Conservation (phyloP, 192 early-diverging fungal genomes). For the Anaeromyces robustus region DNA sequence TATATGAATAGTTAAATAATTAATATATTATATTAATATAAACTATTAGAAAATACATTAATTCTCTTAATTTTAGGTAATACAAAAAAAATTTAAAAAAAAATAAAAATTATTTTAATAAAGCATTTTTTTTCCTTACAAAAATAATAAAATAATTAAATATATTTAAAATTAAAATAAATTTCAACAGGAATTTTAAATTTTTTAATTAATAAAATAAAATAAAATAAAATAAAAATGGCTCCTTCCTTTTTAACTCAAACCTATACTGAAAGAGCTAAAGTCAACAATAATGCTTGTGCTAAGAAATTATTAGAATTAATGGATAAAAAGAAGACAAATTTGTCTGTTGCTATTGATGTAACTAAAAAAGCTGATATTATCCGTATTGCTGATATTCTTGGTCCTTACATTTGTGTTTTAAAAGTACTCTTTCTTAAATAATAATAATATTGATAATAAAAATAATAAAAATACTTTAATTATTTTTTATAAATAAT, state of each 20-base stretch:
- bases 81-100: too few species aligned
- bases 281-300: slow-evolving; percentile 54
- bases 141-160: not conserved
- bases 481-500: not conserved
- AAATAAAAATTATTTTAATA: too few species aligned
- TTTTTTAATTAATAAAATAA: not conserved
- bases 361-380: slow-evolving; percentile 77
- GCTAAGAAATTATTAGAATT: slow-evolving; percentile 55
- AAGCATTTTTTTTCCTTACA: not conserved
- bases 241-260: not conserved
- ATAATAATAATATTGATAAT: not conserved
- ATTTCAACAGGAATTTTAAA: too few species aligned
- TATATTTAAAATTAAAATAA: not conserved
- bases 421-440: slow-evolving; percentile 66
- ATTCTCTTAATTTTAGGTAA: too few species aligned
- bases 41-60: too few species aligned
- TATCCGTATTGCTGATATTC: slow-evolving; percentile 66
- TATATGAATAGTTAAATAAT: too few species aligned
- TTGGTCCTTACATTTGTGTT: slow-evolving; percentile 89
- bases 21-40: too few species aligned
- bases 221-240: not conserved
- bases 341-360: slow-evolving; percentile 82
- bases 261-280: slow-evolving; percentile 54
- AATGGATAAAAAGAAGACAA: slow-evolving; percentile 82
- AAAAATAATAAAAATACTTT: not conserved